These are phyloP conservation scores for Candida krabiensis DNA, from an alignment of 805 yeast species.

Conservation along the genomic window DNA sequence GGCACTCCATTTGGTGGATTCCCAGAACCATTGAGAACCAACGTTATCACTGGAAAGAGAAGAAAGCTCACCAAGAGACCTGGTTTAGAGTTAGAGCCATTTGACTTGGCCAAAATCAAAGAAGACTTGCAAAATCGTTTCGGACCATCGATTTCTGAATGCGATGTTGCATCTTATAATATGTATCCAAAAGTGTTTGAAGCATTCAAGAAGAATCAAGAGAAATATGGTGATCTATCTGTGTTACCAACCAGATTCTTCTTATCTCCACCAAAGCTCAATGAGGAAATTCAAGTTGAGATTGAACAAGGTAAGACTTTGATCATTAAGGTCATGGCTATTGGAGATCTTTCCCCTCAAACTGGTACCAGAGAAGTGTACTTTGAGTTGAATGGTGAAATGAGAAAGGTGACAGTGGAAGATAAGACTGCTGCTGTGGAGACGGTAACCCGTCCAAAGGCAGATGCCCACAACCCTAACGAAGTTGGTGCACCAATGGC, in stretches of 20 bases:
- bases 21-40: constrained; percentile 98
- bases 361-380: constrained; percentile 95
- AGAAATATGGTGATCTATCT: constrained; percentile 87
- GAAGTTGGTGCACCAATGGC: constrained; percentile 99
- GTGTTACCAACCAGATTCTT: constrained; percentile 92
- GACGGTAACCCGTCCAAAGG: constrained; percentile 84
- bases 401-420: constrained; percentile 90
- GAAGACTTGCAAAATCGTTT: constrained; percentile 75
- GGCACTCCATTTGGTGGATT: constrained; percentile 99
- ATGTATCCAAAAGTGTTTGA: constrained; percentile 99
- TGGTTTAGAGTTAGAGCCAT: constrained; percentile 85
- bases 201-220: constrained; percentile 70
- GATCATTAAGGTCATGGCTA: constrained; percentile 86
- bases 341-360: constrained; percentile 81
- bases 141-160: constrained; percentile 72
- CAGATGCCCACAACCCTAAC: constrained; percentile 79
- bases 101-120: constrained; percentile 70
- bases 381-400: constrained; percentile 97
- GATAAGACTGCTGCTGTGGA: constrained; percentile 88
- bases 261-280: constrained; percentile 81
- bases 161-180: constrained; percentile 91
- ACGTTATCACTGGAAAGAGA: constrained; percentile 88
- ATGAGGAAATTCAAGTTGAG: constrained; percentile 85
- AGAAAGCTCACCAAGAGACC: constrained; percentile 88
- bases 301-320: constrained; percentile 94